Conservation (phyloP, 2,329 filamentous ascomycete genomes). For the Colletotrichum sp. region DNA sequence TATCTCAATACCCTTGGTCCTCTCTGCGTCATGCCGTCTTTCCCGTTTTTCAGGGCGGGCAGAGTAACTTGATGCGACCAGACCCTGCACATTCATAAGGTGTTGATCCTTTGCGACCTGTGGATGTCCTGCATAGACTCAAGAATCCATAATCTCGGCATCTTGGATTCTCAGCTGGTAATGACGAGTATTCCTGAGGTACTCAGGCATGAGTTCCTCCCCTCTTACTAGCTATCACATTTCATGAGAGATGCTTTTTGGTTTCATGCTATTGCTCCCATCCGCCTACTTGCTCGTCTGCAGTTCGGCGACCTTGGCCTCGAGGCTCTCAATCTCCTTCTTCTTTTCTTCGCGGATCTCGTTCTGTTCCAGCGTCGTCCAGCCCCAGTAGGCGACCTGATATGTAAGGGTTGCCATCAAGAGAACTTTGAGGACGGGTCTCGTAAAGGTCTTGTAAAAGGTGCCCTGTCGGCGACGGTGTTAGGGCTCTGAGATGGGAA, state of each 20-base stretch:
- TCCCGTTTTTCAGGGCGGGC: not conserved
- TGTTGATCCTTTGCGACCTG: not conserved
- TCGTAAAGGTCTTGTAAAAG: conserved; percentile 78
- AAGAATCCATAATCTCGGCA: not conserved
- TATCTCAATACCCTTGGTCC: not conserved
- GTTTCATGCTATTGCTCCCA: not conserved
- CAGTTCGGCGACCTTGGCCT: conserved; percentile 41
- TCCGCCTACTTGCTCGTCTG: conserved; percentile 21
- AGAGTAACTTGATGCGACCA: not conserved
- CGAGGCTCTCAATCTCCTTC: conserved; percentile 37
- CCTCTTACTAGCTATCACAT: not conserved
- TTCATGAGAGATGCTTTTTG: not conserved
- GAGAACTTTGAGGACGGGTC: conserved; percentile 76
- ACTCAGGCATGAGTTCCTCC: not conserved
- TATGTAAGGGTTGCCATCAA: conserved; percentile 80
- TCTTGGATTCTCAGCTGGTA: not conserved
- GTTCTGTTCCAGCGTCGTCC: conserved; percentile 75
- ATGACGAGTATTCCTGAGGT: not conserved
- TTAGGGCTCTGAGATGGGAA: not conserved
- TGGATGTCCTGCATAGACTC: not conserved
- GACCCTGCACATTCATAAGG: not conserved
- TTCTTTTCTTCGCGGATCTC: conserved; percentile 63
- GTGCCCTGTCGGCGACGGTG: conserved; percentile 47
- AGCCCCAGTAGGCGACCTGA: conserved; percentile 76
- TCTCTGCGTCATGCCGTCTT: not conserved